phyloP scores from a whole-genome alignment of 2,329 filamentous ascomycete species.

The Scedosporium minutisporum region DNA sequence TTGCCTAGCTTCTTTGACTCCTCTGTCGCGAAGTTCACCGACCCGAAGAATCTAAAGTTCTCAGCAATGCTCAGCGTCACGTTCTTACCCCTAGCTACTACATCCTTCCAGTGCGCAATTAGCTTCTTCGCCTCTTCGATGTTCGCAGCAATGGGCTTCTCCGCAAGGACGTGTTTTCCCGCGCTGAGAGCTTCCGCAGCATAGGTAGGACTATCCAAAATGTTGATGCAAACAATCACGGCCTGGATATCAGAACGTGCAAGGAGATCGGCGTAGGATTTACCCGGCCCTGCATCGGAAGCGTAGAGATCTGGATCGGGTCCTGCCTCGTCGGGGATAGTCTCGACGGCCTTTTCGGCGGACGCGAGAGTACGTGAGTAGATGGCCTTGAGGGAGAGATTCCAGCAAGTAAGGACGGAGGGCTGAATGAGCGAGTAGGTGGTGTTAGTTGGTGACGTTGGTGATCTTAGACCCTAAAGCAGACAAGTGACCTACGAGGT shows the following conservation, averaged over 20 bases:
- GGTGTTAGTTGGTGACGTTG: background rate
- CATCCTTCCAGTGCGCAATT: slow-evolving; percentile 22
- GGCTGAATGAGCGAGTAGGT: slow-evolving; percentile 26
- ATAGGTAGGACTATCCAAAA: slow-evolving; percentile 46
- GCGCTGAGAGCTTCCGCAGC: slow-evolving; percentile 50
- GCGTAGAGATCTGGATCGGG: slow-evolving; percentile 42
- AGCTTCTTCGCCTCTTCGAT: slow-evolving; percentile 32
- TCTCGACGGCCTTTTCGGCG: slow-evolving; percentile 42
- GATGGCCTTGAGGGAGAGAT: slow-evolving; percentile 49
- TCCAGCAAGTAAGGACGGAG: slow-evolving; percentile 42
- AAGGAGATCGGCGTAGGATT: slow-evolving; percentile 41
- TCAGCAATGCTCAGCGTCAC: slow-evolving; percentile 54
- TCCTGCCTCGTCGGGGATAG: background rate
- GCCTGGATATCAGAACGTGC: slow-evolving; percentile 41
- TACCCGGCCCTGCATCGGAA: slow-evolving; percentile 37
- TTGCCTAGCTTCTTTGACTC: slow-evolving; percentile 36
- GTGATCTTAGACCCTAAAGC: background rate
- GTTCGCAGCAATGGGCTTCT: slow-evolving; percentile 59
- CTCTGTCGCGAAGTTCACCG: slow-evolving; percentile 42
- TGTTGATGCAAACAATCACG: slow-evolving; percentile 51
- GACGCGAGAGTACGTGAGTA: slow-evolving; percentile 54
- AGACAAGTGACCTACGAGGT: slow-evolving; percentile 32
- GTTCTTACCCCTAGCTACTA: background rate
- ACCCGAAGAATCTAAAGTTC: slow-evolving; percentile 58
- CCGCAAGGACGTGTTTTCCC: slow-evolving; percentile 59